A percentile compares a stretch with the other conserved stretches of the same genome.
phyloP scores from a whole-genome alignment of 2,329 filamentous ascomycete species.

The Apiospora phragmitis region DNA sequence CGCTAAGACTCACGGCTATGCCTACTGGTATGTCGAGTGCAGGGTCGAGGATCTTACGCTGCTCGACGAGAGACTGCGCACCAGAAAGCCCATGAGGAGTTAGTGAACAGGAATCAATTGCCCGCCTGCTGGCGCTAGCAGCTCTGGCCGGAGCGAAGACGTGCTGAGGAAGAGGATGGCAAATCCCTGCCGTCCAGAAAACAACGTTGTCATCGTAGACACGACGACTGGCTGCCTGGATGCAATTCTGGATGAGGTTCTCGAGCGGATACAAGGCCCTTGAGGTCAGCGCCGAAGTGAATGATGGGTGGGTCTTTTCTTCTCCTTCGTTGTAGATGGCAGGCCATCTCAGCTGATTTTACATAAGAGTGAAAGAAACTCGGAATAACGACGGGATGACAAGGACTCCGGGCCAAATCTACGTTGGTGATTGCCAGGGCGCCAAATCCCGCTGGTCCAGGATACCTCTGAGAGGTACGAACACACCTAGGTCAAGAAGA shows the following conservation, averaged over 20 bases:
- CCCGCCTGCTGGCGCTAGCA: background rate
- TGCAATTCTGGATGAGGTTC: background rate
- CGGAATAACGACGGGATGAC: background rate
- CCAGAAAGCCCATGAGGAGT: constrained; percentile 9
- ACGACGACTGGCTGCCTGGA: background rate
- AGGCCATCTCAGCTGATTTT: background rate
- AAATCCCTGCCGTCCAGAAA: constrained; percentile 1
- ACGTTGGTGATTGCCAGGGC: background rate
- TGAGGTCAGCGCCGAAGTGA: background rate
- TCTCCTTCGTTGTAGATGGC: background rate
- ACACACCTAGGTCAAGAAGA: constrained; percentile 3
- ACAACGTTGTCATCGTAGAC: background rate
- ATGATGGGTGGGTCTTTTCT: background rate
- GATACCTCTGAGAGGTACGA: background rate
- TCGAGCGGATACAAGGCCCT: background rate
- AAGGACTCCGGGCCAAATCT: background rate
- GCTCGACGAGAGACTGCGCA: constrained; percentile 13
- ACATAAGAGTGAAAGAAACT: background rate
- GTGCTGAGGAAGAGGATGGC: background rate
- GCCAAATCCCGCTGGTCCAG: background rate
- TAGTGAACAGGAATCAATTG: constrained; percentile 13
- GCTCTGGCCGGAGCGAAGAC: background rate
- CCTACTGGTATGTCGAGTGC: constrained; percentile 24
- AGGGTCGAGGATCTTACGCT: constrained; percentile 13
- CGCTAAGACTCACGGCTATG: constrained; percentile 22